These are phyloP conservation scores for Hygrophorus pudorinus DNA, from an alignment of 768 basidiomycete species.

Conservation along the genomic window DNA sequence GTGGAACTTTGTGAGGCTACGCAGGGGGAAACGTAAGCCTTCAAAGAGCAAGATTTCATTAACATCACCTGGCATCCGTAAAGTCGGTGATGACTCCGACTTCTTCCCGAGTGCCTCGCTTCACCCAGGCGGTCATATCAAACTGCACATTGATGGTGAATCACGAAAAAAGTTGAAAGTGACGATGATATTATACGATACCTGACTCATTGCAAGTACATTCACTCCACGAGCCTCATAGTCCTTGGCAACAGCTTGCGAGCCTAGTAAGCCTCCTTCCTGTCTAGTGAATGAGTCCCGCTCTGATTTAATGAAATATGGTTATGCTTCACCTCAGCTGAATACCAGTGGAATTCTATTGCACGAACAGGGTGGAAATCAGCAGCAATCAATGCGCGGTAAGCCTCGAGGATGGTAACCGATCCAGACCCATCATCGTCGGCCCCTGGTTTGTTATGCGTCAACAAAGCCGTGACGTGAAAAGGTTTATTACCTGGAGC, in stretches of 20 bases:
- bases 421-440: conserved; percentile 65
- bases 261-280: conserved; percentile 83
- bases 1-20: conserved; percentile 73
- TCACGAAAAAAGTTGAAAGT: conserved; percentile 10
- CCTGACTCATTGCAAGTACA: conserved; percentile 80
- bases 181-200: conserved; percentile 18
- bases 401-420: conserved; percentile 74
- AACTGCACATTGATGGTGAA: conserved; percentile 50
- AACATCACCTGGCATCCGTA: too few relatives aligned
- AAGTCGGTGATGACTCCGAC: conserved; percentile 83
- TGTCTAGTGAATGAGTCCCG: conserved; percentile 17
- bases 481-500: neutral
- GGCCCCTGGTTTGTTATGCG: neutral
- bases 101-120: conserved; percentile 64
- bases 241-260: conserved; percentile 75
- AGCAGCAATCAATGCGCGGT: conserved; percentile 57
- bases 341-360: conserved; percentile 81
- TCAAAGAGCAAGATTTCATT: too few relatives aligned
- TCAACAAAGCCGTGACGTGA: neutral
- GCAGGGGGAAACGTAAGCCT: conserved; percentile 5
- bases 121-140: conserved; percentile 94
- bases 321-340: conserved; percentile 48
- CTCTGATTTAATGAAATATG: neutral
- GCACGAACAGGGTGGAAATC: conserved; percentile 57
- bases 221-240: conserved; percentile 57